Evolutionary conservation across 306 rosid genomes (phyloP).

Genomic region (Vigna nakashimae): DNA sequence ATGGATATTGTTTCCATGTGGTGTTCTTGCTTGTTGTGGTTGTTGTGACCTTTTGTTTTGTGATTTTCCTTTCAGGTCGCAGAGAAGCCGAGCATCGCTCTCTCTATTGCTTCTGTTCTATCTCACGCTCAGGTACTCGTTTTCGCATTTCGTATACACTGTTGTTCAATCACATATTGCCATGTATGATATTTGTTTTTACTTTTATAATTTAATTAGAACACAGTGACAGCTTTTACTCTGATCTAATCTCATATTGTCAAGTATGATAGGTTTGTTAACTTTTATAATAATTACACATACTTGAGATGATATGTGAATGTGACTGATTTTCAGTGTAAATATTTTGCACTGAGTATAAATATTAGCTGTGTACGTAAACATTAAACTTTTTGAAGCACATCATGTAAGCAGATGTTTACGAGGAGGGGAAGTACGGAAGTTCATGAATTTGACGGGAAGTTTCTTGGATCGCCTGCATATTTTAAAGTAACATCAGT

Average conservation of each 20-base stretch:
- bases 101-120: slow-evolving; percentile 80
- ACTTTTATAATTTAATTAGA: background rate
- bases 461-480: slow-evolving; percentile 62
- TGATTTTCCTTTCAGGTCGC: slow-evolving; percentile 62
- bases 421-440: slow-evolving; percentile 92
- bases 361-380: background rate
- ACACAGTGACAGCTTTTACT: background rate
- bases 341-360: background rate
- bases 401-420: slow-evolving; percentile 67
- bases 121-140: slow-evolving; percentile 68
- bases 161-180: background rate
- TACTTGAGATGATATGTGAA: background rate
- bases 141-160: background rate
- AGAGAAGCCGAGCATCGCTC: slow-evolving; percentile 97
- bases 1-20: background rate
- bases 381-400: slow-evolving; percentile 8
- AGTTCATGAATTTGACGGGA: slow-evolving; percentile 84
- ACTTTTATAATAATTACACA: background rate
- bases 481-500: slow-evolving; percentile 89
- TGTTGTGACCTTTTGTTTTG: slow-evolving; percentile 9
- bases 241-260: background rate
- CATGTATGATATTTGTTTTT: background rate
- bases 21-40: background rate
- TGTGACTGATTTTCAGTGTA: background rate
- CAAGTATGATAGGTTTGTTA: background rate